A percentile compares a stretch with the other conserved stretches of the same genome.
Evolutionary conservation across 2,329 filamentous ascomycete species (phyloP).

Genomic region (Aspergillus piperis): DNA sequence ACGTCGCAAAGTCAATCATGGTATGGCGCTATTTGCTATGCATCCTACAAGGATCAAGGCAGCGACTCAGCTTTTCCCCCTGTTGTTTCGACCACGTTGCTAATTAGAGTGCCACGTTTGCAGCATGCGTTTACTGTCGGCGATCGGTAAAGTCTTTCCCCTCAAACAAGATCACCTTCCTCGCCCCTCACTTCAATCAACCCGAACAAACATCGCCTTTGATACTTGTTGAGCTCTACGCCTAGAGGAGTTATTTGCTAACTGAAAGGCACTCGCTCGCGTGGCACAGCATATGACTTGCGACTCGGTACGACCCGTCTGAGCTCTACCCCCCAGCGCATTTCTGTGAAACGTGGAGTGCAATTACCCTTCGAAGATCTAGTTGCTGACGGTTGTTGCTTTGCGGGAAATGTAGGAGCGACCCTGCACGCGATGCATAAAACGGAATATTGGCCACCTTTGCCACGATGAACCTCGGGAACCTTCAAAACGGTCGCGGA

Average conservation of each 20-base stretch:
- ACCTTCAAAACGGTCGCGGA: slow-evolving; percentile 77
- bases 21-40: slow-evolving; percentile 55
- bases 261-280: slow-evolving; percentile 43
- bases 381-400: slow-evolving; percentile 32
- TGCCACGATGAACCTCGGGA: slow-evolving; percentile 98
- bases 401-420: slow-evolving; percentile 65
- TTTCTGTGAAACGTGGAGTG: slow-evolving; percentile 27
- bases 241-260: slow-evolving; percentile 44
- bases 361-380: slow-evolving; percentile 13
- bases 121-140: slow-evolving; percentile 86
- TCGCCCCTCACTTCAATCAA: slow-evolving; percentile 19
- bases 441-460: slow-evolving; percentile 96
- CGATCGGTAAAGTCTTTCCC: slow-evolving; percentile 71
- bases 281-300: slow-evolving; percentile 82
- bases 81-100: slow-evolving; percentile 24
- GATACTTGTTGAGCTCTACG: slow-evolving; percentile 17
- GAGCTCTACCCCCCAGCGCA: slow-evolving; percentile 21
- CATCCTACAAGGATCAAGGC: slow-evolving; percentile 29
- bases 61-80: slow-evolving; percentile 16
- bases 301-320: slow-evolving; percentile 69
- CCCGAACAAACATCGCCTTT: background rate
- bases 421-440: slow-evolving; percentile 96
- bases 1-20: slow-evolving; percentile 86
- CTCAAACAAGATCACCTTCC: slow-evolving; percentile 10
- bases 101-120: slow-evolving; percentile 37